A percentile compares a stretch with the other conserved stretches of the same genome.
These are phyloP conservation scores for Microbotryum silenes-acaulis DNA, from an alignment of 1,284 basidiomycete species.

Conservation along the genomic window DNA sequence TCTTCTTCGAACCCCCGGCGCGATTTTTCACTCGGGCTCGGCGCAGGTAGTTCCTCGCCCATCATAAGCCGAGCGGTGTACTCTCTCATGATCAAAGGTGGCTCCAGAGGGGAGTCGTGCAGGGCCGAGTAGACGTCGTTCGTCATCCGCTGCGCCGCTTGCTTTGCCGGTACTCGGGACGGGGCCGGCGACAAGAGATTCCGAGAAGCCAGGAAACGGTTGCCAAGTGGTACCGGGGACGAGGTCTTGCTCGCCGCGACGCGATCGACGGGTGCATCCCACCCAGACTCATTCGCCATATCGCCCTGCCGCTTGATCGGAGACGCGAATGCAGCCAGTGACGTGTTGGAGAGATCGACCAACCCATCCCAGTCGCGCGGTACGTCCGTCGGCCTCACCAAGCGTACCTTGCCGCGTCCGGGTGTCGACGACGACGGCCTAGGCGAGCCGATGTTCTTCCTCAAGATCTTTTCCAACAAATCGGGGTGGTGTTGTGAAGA, in stretches of 20 bases:
- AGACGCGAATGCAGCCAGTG: slow-evolving; percentile 23
- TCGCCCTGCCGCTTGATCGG: slow-evolving; percentile 19
- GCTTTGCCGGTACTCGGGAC: slow-evolving; percentile 23
- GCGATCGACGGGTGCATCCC: not conserved
- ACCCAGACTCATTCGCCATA: slow-evolving; percentile 2
- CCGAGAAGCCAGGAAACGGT: not conserved
- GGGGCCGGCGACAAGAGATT: not conserved
- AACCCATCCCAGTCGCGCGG: slow-evolving; percentile 34
- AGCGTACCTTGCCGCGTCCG: not conserved
- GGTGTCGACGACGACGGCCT: slow-evolving; percentile 15
- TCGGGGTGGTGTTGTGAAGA: slow-evolving; percentile 12
- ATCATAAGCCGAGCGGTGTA: slow-evolving; percentile 5
- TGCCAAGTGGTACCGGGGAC: not conserved
- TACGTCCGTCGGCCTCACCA: slow-evolving; percentile 15
- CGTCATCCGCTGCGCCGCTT: slow-evolving; percentile 21
- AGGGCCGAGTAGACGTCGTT: slow-evolving; percentile 22
- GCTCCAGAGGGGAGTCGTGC: slow-evolving; percentile 14
- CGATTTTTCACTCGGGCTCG: not conserved
- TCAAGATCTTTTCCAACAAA: slow-evolving; percentile 30
- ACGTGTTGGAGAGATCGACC: slow-evolving; percentile 29
- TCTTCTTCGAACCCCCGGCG: slow-evolving; percentile 5
- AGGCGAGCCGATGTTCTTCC: slow-evolving; percentile 12
- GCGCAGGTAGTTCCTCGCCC: not conserved
- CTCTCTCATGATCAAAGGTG: slow-evolving; percentile 7
- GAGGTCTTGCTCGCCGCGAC: slow-evolving; percentile 4